Percentiles rank a stretch among this genome's conserved stretches.
Evolutionary conservation across 352 stramenopile genomes (phyloP).

Genomic region (Phytopythium sindhum): DNA sequence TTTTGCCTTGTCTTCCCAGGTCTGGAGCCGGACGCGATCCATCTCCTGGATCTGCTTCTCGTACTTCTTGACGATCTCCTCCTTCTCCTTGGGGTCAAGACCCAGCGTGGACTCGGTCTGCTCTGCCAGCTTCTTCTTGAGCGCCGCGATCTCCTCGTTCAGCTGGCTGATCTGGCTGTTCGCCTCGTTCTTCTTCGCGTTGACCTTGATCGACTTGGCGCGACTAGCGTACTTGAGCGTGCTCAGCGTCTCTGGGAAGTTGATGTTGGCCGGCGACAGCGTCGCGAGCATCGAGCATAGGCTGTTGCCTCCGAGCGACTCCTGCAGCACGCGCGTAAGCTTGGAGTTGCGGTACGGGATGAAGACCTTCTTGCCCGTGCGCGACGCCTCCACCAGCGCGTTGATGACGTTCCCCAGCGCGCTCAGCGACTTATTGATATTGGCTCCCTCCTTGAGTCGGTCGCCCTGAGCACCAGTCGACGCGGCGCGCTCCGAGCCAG

Average conservation of each 20-base stretch:
- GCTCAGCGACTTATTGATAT: slow-evolving; percentile 94
- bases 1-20: slow-evolving; percentile 86
- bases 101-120: slow-evolving; percentile 61
- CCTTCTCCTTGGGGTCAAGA: slow-evolving; percentile 81
- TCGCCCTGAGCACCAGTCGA: slow-evolving; percentile 90
- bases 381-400: slow-evolving; percentile 81
- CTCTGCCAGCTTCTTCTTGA: slow-evolving; percentile 87
- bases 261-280: slow-evolving; percentile 93
- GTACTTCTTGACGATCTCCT: slow-evolving; percentile 85
- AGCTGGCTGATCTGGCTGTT: slow-evolving; percentile 87
- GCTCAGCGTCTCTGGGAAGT: slow-evolving; percentile 93
- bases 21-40: slow-evolving; percentile 78
- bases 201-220: slow-evolving; percentile 94
- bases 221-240: slow-evolving; percentile 95
- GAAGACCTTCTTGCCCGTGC: slow-evolving; percentile 85
- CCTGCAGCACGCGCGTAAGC: slow-evolving; percentile 91
- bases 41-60: slow-evolving; percentile 90
- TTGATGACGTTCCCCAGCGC: slow-evolving; percentile 94
- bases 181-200: slow-evolving; percentile 92
- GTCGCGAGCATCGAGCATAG: slow-evolving; percentile 95
- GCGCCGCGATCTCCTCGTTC: slow-evolving; percentile 86
- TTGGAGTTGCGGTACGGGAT: slow-evolving; percentile 94
- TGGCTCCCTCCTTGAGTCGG: slow-evolving; percentile 91
- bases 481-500: slow-evolving; percentile 86
- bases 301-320: slow-evolving; percentile 92